Conservation (phyloP, 1,284 basidiomycete genomes). For the Rhodotorula sp. region DNA sequence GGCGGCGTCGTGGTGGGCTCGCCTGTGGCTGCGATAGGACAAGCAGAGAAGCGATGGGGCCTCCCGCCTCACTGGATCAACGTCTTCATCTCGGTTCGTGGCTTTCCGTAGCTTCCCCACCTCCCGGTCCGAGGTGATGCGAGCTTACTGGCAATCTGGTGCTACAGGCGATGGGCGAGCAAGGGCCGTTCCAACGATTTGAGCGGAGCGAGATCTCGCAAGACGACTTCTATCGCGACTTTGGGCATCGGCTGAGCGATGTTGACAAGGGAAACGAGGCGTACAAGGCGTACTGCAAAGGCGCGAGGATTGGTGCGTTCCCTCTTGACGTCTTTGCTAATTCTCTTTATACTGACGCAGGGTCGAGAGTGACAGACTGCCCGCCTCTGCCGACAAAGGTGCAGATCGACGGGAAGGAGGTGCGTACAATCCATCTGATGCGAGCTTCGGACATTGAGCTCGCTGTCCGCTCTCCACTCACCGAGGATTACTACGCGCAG, state of each 20-base stretch:
- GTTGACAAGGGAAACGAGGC: conserved; percentile 43
- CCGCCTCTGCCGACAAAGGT: conserved; percentile 42
- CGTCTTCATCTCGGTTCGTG: conserved; percentile 48
- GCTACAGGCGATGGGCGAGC: conserved; percentile 4
- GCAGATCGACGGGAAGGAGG: conserved; percentile 46
- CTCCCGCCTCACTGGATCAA: conserved; percentile 51
- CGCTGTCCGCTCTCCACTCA: not conserved
- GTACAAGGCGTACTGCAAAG: conserved; percentile 46
- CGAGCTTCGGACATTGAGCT: not conserved
- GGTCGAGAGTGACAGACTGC: conserved; percentile 25
- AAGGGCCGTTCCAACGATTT: conserved; percentile 50
- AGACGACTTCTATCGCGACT: conserved; percentile 48
- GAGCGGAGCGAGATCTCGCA: conserved; percentile 49
- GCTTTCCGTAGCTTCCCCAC: not conserved
- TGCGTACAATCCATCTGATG: conserved; percentile 5
- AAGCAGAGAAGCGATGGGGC: conserved; percentile 44
- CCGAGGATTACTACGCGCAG: conserved; percentile 32
- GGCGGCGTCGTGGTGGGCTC: conserved; percentile 51
- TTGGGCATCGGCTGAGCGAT: conserved; percentile 47
- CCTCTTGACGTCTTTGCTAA: accelerated
- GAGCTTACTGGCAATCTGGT: too few relatives aligned
- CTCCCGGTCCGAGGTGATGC: not conserved
- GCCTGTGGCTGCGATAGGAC: conserved; percentile 48
- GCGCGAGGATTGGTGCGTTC: conserved; percentile 32
- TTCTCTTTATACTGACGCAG: too few relatives aligned